Percentiles rank a stretch among this genome's conserved stretches.
phyloP scores from a whole-genome alignment of 1,284 basidiomycete species.

The Ceratobasidium sp. region DNA sequence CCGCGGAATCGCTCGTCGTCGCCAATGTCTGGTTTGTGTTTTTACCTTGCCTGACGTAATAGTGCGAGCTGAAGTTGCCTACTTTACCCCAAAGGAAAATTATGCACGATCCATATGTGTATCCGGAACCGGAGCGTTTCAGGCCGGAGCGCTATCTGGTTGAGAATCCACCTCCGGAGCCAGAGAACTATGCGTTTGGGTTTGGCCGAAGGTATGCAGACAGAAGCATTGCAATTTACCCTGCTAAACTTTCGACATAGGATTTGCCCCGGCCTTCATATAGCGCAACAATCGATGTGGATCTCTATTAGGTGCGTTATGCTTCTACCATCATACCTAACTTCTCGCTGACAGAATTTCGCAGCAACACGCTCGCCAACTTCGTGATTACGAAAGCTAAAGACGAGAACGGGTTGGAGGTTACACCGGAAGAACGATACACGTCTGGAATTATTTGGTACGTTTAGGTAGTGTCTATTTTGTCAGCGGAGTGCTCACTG shows the following conservation, averaged over 20 bases:
- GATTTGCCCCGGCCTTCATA: neutral
- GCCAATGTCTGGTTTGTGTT: no score
- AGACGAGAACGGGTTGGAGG: no score
- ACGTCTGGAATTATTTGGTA: no score
- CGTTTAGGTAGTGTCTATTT: no score
- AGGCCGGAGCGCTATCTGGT: conserved; percentile 7
- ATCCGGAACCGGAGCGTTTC: conserved; percentile 6
- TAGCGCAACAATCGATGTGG: neutral
- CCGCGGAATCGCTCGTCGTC: neutral
- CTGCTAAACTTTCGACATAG: no score
- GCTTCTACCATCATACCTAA: no score
- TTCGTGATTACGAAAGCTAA: conserved; percentile 5
- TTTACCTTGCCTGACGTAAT: no score
- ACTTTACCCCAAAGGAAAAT: neutral
- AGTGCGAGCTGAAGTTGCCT: no score
- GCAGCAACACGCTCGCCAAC: neutral
- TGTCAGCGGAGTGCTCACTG: no score
- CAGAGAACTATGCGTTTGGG: neutral
- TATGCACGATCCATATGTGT: conserved; percentile 2
- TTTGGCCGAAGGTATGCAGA: neutral
- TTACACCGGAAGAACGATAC: conserved; percentile 9
- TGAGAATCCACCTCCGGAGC: neutral
- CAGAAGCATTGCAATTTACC: no score
- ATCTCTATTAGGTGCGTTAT: neutral
- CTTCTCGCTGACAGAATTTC: no score